These are phyloP conservation scores for Sordariomycetes sp. DNA, from an alignment of 2,329 filamentous ascomycete species.

Conservation along the genomic window DNA sequence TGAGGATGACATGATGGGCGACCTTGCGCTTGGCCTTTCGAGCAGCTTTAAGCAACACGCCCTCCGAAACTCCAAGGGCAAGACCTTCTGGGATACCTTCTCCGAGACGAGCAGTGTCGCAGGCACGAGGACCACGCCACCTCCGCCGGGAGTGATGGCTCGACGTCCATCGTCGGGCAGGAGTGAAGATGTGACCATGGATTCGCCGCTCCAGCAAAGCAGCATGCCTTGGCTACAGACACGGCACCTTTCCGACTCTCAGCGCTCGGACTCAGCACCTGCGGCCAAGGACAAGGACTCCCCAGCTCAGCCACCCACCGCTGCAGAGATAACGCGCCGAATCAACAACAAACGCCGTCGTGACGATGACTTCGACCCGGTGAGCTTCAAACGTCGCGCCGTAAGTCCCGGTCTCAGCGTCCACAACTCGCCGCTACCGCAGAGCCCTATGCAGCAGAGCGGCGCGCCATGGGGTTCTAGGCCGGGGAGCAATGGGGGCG, in stretches of 20 bases:
- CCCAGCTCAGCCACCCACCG: slow-evolving; percentile 40
- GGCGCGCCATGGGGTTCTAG: slow-evolving; percentile 63
- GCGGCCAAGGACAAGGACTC: neutral
- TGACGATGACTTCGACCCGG: slow-evolving; percentile 84
- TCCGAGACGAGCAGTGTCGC: slow-evolving; percentile 54
- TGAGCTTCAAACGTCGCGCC: slow-evolving; percentile 81
- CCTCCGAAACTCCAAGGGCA: slow-evolving; percentile 61
- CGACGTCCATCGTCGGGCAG: slow-evolving; percentile 49
- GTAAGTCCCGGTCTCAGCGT: slow-evolving; percentile 87
- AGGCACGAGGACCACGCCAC: slow-evolving; percentile 49
- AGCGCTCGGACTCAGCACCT: slow-evolving; percentile 7
- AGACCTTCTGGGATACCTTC: slow-evolving; percentile 67
- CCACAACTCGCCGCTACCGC: slow-evolving; percentile 80
- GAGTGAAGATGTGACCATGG: slow-evolving; percentile 66
- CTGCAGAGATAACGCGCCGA: slow-evolving; percentile 68
- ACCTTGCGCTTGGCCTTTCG: slow-evolving; percentile 38
- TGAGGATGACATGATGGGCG: slow-evolving; percentile 60
- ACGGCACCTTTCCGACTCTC: slow-evolving; percentile 7
- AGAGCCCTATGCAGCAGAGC: slow-evolving; percentile 73
- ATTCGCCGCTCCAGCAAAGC: slow-evolving; percentile 47
- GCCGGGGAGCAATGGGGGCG: slow-evolving; percentile 52
- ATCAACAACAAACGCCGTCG: slow-evolving; percentile 75
- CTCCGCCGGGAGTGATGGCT: slow-evolving; percentile 46
- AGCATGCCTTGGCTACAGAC: neutral
- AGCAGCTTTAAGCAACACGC: slow-evolving; percentile 69